Evolutionary conservation across 345 rosid genomes (phyloP).

Genomic region (Linum trigynum): DNA sequence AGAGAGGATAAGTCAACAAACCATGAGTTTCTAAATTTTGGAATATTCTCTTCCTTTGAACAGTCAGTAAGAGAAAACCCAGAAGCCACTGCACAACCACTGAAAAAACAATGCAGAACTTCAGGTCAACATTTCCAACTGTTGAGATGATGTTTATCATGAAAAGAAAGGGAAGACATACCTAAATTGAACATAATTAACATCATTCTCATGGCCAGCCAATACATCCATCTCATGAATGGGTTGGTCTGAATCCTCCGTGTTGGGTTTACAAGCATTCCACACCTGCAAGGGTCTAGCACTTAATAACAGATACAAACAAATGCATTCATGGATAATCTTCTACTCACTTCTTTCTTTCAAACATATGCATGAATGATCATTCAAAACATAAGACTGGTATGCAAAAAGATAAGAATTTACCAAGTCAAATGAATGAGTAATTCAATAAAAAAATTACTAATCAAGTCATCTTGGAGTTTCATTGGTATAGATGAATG

Average conservation of each 20-base stretch:
- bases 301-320: neutral
- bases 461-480: no score
- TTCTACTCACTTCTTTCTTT: neutral
- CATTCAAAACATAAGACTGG: no score
- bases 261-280: conserved; percentile 65
- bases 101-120: conserved; percentile 32
- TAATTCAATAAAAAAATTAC: no score
- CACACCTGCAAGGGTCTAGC: conserved; percentile 53
- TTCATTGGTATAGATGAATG: no score
- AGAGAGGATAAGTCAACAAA: conserved; percentile 17
- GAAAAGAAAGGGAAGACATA: conserved; percentile 11
- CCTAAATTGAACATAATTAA: conserved; percentile 98
- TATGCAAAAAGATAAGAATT: no score
- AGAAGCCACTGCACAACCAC: conserved; percentile 85
- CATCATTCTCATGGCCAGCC: conserved; percentile 96
- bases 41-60: conserved; percentile 71
- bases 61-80: conserved; percentile 56
- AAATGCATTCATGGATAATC: no score
- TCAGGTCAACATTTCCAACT: conserved; percentile 5
- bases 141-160: neutral
- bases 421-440: no score
- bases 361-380: neutral
- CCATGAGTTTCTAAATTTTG: conserved; percentile 90
- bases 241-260: conserved; percentile 67
- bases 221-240: conserved; percentile 85